Base-by-base conservation (phyloP, 805 yeast species). In the Nakazawaea pomicola region DNA sequence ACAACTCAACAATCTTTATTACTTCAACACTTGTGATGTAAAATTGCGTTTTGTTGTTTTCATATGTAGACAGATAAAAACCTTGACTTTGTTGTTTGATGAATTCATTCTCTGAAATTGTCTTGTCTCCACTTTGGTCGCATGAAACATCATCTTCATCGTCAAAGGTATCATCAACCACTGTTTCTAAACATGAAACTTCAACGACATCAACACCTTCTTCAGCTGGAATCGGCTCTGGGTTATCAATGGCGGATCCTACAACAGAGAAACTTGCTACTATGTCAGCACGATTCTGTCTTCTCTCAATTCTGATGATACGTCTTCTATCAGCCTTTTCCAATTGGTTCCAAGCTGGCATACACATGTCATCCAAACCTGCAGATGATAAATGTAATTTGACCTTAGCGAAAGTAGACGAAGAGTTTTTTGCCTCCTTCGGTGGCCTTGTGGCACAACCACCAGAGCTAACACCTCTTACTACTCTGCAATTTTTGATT, bases 21-120 rank as follows among this genome's bases (percentile, higher is more conserved):
- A 80, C 83, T 52, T 80, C 86, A 27, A 80, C 84, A 42, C 80
- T 72, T 1, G 86, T 80, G 42, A 80, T 75, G 59, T 78, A 79
- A 53, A 61, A 67, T 44, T 62, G 65, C 34, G 62, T 21, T 16
- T 23, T 37, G 11, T 21, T 38, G 7, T 31, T 33, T 1, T 30
- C 29, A 27, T 16, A 24, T 16, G 14, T 19, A 12, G 37, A 16
- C 8, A 17, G 27, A 23, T 15, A 21, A 9, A 9, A 16, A 12
- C 16, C 20, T 16, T 19, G 33, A 11, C 25, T 12, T 16, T 27
- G 11, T 6, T 20, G 32, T 15, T 20, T 25, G 21, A 38, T 16
- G 2, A 35, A 17, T 10, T 25, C 21, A 3, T 34, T 36, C 11
- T 29, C 41, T 3, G 8, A 20, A 11, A 43, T 41, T 10, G 51